phyloP scores from a whole-genome alignment of 2,329 filamentous ascomycete species.

The Botrytis squamosa region DNA sequence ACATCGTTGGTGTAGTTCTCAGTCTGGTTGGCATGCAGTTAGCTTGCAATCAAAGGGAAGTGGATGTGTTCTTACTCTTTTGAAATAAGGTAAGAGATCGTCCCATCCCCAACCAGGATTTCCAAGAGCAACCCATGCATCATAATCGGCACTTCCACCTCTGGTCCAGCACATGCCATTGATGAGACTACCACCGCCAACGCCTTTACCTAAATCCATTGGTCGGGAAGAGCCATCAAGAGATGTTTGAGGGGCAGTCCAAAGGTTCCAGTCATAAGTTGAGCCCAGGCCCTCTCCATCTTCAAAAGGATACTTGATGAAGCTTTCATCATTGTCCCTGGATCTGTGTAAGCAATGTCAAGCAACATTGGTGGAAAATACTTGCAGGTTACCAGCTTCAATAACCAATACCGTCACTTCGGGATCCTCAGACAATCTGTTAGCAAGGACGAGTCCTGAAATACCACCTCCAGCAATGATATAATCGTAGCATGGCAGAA shows the following conservation, averaged over 20 bases:
- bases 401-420: slow-evolving; percentile 32
- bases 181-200: slow-evolving; percentile 44
- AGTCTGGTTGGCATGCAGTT: slow-evolving; percentile 29
- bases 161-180: slow-evolving; percentile 43
- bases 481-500: slow-evolving; percentile 40
- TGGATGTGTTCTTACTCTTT: slow-evolving; percentile 35
- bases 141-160: slow-evolving; percentile 35
- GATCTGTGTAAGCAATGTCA: slow-evolving; percentile 3
- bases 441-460: slow-evolving; percentile 47
- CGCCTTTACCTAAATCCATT: slow-evolving; percentile 30
- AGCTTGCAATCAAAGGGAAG: background rate
- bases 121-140: slow-evolving; percentile 44
- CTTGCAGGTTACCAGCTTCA: slow-evolving; percentile 34
- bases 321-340: slow-evolving; percentile 34
- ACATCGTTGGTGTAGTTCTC: slow-evolving; percentile 41
- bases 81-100: slow-evolving; percentile 44
- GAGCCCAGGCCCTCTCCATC: slow-evolving; percentile 38
- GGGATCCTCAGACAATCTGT: slow-evolving; percentile 44
- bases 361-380: background rate
- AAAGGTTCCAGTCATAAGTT: slow-evolving; percentile 45
- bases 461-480: slow-evolving; percentile 49
- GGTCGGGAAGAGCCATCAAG: slow-evolving; percentile 32
- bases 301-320: slow-evolving; percentile 32
- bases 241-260: slow-evolving; percentile 41
- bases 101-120: slow-evolving; percentile 42